Percentiles rank a stretch among this genome's conserved stretches.
Evolutionary conservation across 2,329 filamentous ascomycete genomes (phyloP).

Genomic region (Cercospora brassicicola): DNA sequence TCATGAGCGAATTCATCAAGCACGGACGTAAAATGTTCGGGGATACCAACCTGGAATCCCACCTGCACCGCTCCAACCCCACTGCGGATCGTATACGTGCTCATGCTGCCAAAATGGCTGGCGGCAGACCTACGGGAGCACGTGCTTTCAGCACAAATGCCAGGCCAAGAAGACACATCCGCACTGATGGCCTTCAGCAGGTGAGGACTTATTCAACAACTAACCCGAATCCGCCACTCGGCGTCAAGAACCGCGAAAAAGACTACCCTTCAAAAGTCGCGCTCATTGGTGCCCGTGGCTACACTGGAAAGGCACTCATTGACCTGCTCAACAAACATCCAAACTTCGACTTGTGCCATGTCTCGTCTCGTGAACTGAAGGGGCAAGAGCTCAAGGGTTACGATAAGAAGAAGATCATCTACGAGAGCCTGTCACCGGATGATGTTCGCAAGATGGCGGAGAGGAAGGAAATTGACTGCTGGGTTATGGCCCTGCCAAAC

Average conservation of each 20-base stretch:
- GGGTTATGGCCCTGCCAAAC: conserved; percentile 97
- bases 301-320: conserved; percentile 89
- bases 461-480: conserved; percentile 84
- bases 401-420: conserved; percentile 84
- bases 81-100: conserved; percentile 63
- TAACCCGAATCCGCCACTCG: conserved; percentile 87
- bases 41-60: conserved; percentile 83
- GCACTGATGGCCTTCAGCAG: conserved; percentile 23
- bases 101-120: conserved; percentile 45
- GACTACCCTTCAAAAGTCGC: conserved; percentile 75
- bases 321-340: conserved; percentile 84
- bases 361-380: conserved; percentile 87
- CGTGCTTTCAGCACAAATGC: conserved; percentile 67
- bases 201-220: conserved; percentile 55
- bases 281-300: conserved; percentile 87
- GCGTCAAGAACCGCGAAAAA: conserved; percentile 84
- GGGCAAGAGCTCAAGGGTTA: conserved; percentile 88
- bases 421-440: conserved; percentile 85
- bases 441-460: conserved; percentile 83
- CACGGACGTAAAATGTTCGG: conserved; percentile 85
- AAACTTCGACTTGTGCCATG: conserved; percentile 83
- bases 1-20: conserved; percentile 82
- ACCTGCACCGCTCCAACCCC: conserved; percentile 74
- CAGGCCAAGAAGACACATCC: conserved; percentile 26
- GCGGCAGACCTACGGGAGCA: conserved; percentile 25